These are phyloP conservation scores for Ophiocordyceps robertsii DNA, from an alignment of 2,329 filamentous ascomycete species.

Conservation along the genomic window DNA sequence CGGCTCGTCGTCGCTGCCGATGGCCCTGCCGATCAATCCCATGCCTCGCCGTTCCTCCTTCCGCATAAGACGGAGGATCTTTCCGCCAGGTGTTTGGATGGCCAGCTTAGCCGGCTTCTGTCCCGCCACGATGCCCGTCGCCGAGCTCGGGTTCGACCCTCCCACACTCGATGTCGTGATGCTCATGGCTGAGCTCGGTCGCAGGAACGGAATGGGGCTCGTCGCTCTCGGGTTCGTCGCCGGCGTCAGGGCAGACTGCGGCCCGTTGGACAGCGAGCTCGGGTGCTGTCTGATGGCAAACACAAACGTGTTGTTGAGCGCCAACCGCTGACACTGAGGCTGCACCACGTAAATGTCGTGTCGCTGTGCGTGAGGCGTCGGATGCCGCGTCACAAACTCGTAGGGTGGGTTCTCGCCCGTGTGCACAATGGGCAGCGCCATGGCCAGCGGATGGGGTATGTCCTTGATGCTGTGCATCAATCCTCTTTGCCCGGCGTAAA, in stretches of 20 bases:
- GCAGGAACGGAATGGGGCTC: conserved; percentile 47
- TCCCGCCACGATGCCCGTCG: conserved; percentile 37
- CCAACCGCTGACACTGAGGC: conserved; percentile 79
- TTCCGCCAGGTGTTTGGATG: conserved; percentile 86
- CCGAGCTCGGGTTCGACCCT: conserved; percentile 42
- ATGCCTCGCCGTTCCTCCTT: conserved; percentile 56
- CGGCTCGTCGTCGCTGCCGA: conserved; percentile 36
- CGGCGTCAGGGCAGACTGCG: conserved; percentile 25
- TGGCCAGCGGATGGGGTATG: conserved; percentile 82
- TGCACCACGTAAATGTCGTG: conserved; percentile 96
- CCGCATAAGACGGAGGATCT: conserved; percentile 78
- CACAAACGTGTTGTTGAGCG: conserved; percentile 94
- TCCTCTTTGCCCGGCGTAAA: conserved; percentile 88
- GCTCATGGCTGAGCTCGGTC: conserved; percentile 51
- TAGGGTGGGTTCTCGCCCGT: conserved; percentile 87
- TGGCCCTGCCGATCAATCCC: conserved; percentile 28
- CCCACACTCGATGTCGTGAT: conserved; percentile 46
- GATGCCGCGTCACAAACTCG: conserved; percentile 84
- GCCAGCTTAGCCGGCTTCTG: conserved; percentile 91
- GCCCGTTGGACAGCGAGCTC: conserved; percentile 30
- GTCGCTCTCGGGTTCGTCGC: conserved; percentile 32
- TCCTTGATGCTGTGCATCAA: conserved; percentile 97
- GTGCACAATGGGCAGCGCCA: conserved; percentile 82
- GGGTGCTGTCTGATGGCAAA: conserved; percentile 93
- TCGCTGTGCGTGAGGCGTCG: conserved; percentile 91